Evolutionary conservation across 2,329 filamentous ascomycete genomes (phyloP).

Genomic region (Cladosporium phlei): DNA sequence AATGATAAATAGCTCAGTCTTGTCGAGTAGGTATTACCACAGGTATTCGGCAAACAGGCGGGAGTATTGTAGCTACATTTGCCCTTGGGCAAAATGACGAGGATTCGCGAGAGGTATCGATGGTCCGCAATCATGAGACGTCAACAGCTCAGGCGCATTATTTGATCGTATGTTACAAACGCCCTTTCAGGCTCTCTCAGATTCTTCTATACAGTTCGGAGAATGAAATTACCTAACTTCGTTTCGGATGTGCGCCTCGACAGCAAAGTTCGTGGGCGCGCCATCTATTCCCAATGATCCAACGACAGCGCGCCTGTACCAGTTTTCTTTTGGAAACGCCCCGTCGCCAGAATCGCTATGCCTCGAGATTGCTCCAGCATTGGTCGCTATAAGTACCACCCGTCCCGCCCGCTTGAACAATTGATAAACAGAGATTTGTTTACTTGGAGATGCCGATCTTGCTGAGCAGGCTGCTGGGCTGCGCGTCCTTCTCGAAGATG

Average conservation of each 20-base stretch:
- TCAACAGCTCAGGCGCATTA: background rate
- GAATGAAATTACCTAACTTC: slow-evolving; percentile 9
- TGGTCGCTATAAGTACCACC: no score
- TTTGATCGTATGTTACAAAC: slow-evolving; percentile 8
- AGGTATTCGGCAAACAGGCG: no score
- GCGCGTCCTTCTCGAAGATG: slow-evolving; percentile 60
- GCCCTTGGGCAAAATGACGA: no score
- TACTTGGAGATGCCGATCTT: slow-evolving; percentile 54
- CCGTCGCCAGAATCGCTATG: background rate
- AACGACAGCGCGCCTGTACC: background rate
- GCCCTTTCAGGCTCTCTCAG: slow-evolving; percentile 6
- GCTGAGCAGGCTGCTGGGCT: slow-evolving; percentile 44
- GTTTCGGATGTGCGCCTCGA: slow-evolving; percentile 4
- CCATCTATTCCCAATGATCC: background rate
- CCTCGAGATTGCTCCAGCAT: background rate
- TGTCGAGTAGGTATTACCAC: no score
- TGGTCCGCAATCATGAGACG: no score
- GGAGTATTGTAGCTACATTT: no score
- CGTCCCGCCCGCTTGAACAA: background rate
- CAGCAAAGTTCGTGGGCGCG: background rate
- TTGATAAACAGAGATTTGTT: background rate
- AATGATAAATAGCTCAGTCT: no score
- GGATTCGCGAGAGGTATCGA: no score
- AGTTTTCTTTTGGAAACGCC: background rate
- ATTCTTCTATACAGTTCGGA: slow-evolving; percentile 11